A percentile compares a stretch with the other conserved stretches of the same genome.
phyloP scores from a whole-genome alignment of 768 basidiomycete genomes.

The Trametes cingulata region DNA sequence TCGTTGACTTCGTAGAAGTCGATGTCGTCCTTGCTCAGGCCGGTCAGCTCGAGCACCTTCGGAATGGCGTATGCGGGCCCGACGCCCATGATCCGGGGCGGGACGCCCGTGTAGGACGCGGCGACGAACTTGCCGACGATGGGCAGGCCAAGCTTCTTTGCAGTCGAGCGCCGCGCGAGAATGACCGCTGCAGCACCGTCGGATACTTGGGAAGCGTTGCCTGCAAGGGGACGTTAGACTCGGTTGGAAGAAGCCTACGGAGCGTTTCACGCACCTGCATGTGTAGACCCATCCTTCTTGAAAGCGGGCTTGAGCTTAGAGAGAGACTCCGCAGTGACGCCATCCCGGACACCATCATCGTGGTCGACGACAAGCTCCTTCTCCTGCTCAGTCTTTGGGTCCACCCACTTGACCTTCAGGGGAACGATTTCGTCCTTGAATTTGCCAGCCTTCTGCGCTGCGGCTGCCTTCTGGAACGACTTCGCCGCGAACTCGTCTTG shows the following conservation, averaged over 20 bases:
- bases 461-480: conserved; percentile 83
- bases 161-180: conserved; percentile 76
- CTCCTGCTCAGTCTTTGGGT: conserved; percentile 74
- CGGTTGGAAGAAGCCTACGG: no score
- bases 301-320: conserved; percentile 88
- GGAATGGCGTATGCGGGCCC: conserved; percentile 91
- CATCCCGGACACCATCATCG: conserved; percentile 87
- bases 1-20: conserved; percentile 95
- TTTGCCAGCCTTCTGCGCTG: conserved; percentile 76
- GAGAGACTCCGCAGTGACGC: conserved; percentile 77
- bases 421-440: conserved; percentile 87
- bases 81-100: conserved; percentile 88
- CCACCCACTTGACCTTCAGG: conserved; percentile 64
- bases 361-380: conserved; percentile 67
- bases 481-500: conserved; percentile 86
- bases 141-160: conserved; percentile 81
- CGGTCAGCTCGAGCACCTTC: conserved; percentile 62
- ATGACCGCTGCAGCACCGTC: conserved; percentile 93
- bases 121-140: conserved; percentile 84
- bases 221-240: conserved; percentile 29
- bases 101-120: conserved; percentile 73
- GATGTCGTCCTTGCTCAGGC: conserved; percentile 67
- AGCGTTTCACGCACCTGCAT: conserved; percentile 71
- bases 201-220: conserved; percentile 88
- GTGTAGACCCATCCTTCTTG: conserved; percentile 69